Base-by-base conservation (phyloP, 176 grass and related monocot genomes). In the Pharus latifolius region DNA sequence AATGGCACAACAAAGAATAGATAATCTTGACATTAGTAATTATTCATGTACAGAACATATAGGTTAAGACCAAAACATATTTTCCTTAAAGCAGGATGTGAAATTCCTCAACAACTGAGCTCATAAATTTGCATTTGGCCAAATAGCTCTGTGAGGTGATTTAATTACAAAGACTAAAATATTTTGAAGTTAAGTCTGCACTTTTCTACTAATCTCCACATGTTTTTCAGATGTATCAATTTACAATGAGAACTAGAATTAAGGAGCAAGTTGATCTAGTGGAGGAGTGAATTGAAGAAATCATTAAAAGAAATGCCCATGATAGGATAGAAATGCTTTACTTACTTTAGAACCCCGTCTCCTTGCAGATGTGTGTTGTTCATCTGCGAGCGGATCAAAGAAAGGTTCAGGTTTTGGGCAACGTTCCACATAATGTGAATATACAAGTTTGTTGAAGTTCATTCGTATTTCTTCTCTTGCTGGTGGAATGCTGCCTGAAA, bases 371-470 rank as follows among this genome's bases (percentile, higher is more conserved):
- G 66, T 68, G 72, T 79, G 34, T 64, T 85, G 44, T 46, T 85
- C 95, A 38, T 83, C 87, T 64, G 55, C 33, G 75, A 65, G 28
- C 34, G 83, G 83, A 60, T 84, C 72, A 24, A 98, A 77, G 59
- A 73, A 76, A 59, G 95, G 95, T 78, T 93, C 78, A 38, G 89
- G 56, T 79, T 81, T 84, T 35, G 84, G 89, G 67, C 89, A 97
- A 43, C 67, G 88, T 57, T 97, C 89, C 81, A 97, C 83, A 76
- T 97, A 97, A 80, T 77, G 86, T 4, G 30, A 46, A 69, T 45
- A 55, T 27, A 88, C 86, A 74, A 92, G 80, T 66, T 73, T 88
- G 65, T 92, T 84, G 56, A 97, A 92, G 79, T 81, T 81, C 53
- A 27, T 69, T 50, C 63, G 53, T 78, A 91, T 63, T 60, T 72